phyloP scores from a whole-genome alignment of 805 yeast species.

The Blastobotrys chiropterorum region DNA sequence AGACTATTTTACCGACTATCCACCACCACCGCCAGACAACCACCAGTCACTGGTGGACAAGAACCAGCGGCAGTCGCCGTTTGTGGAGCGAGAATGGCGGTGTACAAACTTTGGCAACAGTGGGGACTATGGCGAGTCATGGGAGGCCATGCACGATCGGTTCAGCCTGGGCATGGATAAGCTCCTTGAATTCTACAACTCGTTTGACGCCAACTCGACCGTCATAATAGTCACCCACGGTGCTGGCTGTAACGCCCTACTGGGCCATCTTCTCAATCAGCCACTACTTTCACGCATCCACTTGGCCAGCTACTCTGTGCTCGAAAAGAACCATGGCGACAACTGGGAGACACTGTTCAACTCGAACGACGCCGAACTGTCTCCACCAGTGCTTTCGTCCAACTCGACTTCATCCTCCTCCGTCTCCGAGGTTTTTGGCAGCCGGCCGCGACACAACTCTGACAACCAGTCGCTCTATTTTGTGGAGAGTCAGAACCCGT shows the following conservation, averaged over 20 bases:
- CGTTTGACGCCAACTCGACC: background rate
- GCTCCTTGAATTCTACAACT: constrained; percentile 23
- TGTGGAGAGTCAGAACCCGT: background rate
- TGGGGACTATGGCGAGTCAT: constrained; percentile 34
- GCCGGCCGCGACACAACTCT: background rate
- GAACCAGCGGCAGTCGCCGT: background rate
- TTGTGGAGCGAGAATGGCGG: constrained; percentile 24
- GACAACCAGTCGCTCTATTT: background rate
- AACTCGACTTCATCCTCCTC: constrained; percentile 3
- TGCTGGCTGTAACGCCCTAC: constrained; percentile 34
- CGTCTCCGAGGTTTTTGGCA: background rate
- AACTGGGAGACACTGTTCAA: background rate
- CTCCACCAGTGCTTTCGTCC: background rate
- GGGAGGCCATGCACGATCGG: constrained; percentile 32
- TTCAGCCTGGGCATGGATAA: constrained; percentile 24
- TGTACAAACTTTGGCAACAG: constrained; percentile 22
- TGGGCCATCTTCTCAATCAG: constrained; percentile 27
- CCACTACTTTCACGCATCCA: constrained; percentile 29
- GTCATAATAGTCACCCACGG: constrained; percentile 33
- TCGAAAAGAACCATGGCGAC: background rate
- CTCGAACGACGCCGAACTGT: background rate
- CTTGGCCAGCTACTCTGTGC: constrained; percentile 21
- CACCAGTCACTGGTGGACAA: constrained; percentile 24
- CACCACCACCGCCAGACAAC: constrained; percentile 35
- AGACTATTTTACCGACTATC: constrained; percentile 29